Conservation (phyloP, 2,329 filamentous ascomycete species). For the Pseudocercospora fuligena region DNA sequence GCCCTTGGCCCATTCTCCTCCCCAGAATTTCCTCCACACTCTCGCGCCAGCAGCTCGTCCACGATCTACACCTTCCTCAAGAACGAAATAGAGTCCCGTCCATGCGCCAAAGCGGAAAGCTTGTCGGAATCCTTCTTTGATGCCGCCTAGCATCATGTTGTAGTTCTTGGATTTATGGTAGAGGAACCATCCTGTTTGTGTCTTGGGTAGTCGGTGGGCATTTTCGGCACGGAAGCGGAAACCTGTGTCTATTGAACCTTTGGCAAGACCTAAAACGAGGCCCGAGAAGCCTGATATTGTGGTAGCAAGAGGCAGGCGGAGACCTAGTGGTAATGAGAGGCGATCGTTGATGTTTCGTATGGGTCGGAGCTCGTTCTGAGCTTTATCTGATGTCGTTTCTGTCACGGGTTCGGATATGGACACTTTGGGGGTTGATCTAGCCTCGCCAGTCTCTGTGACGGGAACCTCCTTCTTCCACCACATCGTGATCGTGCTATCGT, state of each 20-base stretch:
- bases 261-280: slow-evolving; percentile 39
- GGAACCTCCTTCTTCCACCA: neutral
- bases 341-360: slow-evolving; percentile 32
- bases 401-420: neutral
- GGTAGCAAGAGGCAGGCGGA: slow-evolving; percentile 39
- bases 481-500: neutral
- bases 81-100: slow-evolving; percentile 74
- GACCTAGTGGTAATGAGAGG: slow-evolving; percentile 39
- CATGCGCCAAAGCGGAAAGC: slow-evolving; percentile 72
- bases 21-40: slow-evolving; percentile 42
- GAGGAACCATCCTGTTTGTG: slow-evolving; percentile 90
- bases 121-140: slow-evolving; percentile 78
- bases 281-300: slow-evolving; percentile 35
- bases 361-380: neutral
- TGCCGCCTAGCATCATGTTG: slow-evolving; percentile 74
- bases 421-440: neutral
- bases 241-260: slow-evolving; percentile 50
- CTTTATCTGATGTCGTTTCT: neutral
- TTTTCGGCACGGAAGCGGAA: slow-evolving; percentile 94
- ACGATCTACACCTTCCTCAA: slow-evolving; percentile 85
- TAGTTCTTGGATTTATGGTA: slow-evolving; percentile 99
- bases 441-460: neutral
- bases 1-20: slow-evolving; percentile 36
- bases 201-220: slow-evolving; percentile 85
- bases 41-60: slow-evolving; percentile 67